Evolutionary conservation across 345 rosid species (phyloP), one percentile per base, ranked within the genome.

Genomic region (Lepidium aucheri): DNA sequence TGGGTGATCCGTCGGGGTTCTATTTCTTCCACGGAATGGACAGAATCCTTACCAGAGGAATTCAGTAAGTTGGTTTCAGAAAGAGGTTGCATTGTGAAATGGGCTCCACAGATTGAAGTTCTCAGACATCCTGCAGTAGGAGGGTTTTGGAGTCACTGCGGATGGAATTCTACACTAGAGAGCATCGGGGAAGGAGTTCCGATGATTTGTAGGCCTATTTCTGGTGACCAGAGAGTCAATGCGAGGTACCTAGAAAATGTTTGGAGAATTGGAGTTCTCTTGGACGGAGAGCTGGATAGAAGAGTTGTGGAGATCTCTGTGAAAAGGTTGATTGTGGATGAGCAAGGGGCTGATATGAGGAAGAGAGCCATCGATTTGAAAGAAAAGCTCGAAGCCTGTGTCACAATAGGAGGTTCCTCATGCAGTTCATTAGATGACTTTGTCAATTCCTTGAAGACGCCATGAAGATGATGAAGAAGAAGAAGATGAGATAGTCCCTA

Each of bases 51-150:
- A 49, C 74, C 75, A 2, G 74, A 74, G 11, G 78, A 74, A 14
- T 77, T 76, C 24, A 13, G 4, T 8, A 50, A 62, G 35, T 17
- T 70, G 26, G 69, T 74, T 22, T 76, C 65, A 41, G 79, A 67
- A 20, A 76, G 60, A 56, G 80, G 84, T 3, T 60, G 63, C 53
- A 68, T 80, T 9, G 80, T 79, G 60, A 73, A 72, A 77, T 80
- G 87, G 87, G 83, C 84, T 3, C 84, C 83, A 1, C 84, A 83
- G 65, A 74, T 59, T 33, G 73, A 78, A 66, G 87, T 78, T 8
- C 60, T 83, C 8, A 74, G 69, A 16, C 87, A 83, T 64, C 33
- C 46, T 17, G 77, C 85, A 15, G 80, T 83, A 2, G 85, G 81
- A 59, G 84, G 70, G 9, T 80, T 83, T 67, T 76, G 79, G 78